These are phyloP conservation scores for Mitragyna speciosa DNA, from an alignment of 257 asterid species.

Conservation along the genomic window DNA sequence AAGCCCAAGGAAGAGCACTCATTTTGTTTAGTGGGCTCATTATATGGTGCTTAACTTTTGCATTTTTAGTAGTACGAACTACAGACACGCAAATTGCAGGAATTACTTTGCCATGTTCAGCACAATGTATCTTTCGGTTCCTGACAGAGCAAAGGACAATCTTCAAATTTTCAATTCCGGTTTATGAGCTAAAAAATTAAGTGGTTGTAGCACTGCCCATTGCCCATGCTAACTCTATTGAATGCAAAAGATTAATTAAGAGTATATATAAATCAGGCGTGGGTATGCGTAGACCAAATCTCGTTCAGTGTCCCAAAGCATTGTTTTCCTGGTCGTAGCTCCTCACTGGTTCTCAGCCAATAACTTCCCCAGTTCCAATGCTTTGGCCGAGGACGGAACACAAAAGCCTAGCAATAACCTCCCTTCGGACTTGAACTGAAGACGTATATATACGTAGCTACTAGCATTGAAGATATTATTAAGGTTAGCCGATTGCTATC, in stretches of 20 bases:
- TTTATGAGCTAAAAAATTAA: neutral
- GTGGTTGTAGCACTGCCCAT: neutral
- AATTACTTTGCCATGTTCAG: neutral
- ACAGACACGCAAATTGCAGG: neutral
- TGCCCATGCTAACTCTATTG: neutral
- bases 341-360: neutral
- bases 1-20: neutral
- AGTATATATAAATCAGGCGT: neutral
- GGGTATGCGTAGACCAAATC: conserved; percentile 9
- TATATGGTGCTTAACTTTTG: neutral
- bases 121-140: neutral
- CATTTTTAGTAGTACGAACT: neutral
- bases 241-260: neutral
- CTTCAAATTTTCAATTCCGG: conserved; percentile 3
- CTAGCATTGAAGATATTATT: neutral
- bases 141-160: conserved; percentile 2
- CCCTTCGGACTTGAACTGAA: neutral
- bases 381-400: conserved; percentile 4
- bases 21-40: conserved; percentile 4
- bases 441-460: neutral
- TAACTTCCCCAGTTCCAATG: conserved; percentile 10
- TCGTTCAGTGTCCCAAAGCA: conserved; percentile 1
- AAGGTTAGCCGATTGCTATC: neutral
- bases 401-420: neutral
- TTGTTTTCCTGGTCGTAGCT: neutral